These are phyloP conservation scores for Leccinellum luteum DNA, from an alignment of 768 basidiomycete genomes.

Conservation along the genomic window DNA sequence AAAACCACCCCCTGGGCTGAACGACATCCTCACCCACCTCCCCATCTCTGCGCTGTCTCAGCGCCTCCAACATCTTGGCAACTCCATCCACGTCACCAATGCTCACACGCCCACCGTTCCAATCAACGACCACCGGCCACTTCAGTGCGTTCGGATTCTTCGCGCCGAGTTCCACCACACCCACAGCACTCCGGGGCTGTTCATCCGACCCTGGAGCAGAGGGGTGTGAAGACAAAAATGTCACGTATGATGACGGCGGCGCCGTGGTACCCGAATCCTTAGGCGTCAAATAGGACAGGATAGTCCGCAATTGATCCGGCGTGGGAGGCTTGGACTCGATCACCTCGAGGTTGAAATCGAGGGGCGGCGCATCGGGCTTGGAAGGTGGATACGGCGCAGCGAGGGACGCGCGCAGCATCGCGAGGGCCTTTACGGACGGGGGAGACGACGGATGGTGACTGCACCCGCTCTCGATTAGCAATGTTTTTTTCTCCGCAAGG, in stretches of 20 bases:
- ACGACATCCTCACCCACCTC: slow-evolving; percentile 44
- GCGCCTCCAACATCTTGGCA: slow-evolving; percentile 58
- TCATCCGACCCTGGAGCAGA: slow-evolving; percentile 37
- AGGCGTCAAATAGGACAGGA: slow-evolving; percentile 53
- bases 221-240: slow-evolving; percentile 65
- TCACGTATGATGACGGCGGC: slow-evolving; percentile 21
- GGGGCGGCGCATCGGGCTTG: slow-evolving; percentile 45
- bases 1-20: slow-evolving; percentile 57
- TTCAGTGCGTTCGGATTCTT: slow-evolving; percentile 61
- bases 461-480: background rate
- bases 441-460: slow-evolving; percentile 70
- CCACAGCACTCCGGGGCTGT: slow-evolving; percentile 41
- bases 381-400: slow-evolving; percentile 60
- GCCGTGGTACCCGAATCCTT: slow-evolving; percentile 31
- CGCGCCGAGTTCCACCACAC: slow-evolving; percentile 48
- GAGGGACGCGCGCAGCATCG: slow-evolving; percentile 55
- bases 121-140: slow-evolving; percentile 82
- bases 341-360: slow-evolving; percentile 70
- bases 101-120: slow-evolving; percentile 61
- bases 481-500: slow-evolving; percentile 2
- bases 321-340: slow-evolving; percentile 64
- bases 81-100: slow-evolving; percentile 71
- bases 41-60: slow-evolving; percentile 67
- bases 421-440: slow-evolving; percentile 59
- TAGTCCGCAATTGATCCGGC: slow-evolving; percentile 63